Conservation (phyloP, 257 asterid species). For the Dorcoceras hygrometricum region DNA sequence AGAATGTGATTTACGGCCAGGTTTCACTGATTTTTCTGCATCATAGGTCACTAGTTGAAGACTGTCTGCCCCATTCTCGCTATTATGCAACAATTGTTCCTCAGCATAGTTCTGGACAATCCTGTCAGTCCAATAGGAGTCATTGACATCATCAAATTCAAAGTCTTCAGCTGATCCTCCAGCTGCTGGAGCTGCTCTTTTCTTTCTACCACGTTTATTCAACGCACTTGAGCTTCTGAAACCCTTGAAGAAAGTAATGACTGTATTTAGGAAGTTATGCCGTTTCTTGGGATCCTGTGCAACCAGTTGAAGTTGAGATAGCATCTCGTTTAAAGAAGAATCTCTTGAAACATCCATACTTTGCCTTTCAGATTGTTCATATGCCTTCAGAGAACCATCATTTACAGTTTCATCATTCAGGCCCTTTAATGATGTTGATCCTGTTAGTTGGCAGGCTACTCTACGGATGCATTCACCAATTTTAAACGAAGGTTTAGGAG, state of each 20-base stretch:
- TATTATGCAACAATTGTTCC: constrained; percentile 55
- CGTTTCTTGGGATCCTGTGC: constrained; percentile 61
- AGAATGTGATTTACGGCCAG: constrained; percentile 49
- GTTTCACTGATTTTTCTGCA: constrained; percentile 40
- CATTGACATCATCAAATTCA: constrained; percentile 84
- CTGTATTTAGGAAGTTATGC: constrained; percentile 27
- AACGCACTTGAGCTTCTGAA: constrained; percentile 61
- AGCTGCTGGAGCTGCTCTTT: constrained; percentile 37
- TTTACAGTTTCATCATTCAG: constrained; percentile 32
- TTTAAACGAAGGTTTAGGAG: constrained; percentile 78
- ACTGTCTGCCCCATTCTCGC: constrained; percentile 38
- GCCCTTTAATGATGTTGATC: constrained; percentile 52
- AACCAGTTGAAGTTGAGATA: constrained; percentile 58
- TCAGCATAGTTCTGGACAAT: constrained; percentile 68
- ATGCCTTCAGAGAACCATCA: constrained; percentile 35
- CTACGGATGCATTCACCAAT: constrained; percentile 93
- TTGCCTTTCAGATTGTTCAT: constrained; percentile 38
- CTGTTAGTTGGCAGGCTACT: constrained; percentile 85
- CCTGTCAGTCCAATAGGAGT: constrained; percentile 88
- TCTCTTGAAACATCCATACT: constrained; percentile 38
- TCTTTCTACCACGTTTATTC: constrained; percentile 55
- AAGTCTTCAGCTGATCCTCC: constrained; percentile 69
- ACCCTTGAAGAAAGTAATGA: constrained; percentile 50
- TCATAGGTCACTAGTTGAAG: constrained; percentile 31
- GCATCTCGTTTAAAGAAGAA: constrained; percentile 52